phyloP scores from a whole-genome alignment of 345 rosid species.

The Brassica incana region DNA sequence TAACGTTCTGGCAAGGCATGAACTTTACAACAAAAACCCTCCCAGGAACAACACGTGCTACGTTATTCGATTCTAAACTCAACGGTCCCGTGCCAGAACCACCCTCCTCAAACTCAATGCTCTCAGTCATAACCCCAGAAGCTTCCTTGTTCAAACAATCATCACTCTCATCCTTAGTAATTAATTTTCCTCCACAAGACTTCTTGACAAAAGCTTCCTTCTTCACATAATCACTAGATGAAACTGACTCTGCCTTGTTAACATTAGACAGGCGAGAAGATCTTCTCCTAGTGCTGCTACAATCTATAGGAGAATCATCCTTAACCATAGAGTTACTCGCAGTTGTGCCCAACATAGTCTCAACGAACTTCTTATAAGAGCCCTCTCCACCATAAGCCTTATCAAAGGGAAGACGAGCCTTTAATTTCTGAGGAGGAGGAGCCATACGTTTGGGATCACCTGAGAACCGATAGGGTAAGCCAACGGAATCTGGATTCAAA shows the following conservation, averaged over 20 bases:
- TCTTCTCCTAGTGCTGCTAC: background rate
- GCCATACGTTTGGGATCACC: conserved; percentile 18
- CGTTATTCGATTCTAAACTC: conserved; percentile 54
- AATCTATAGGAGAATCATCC: background rate
- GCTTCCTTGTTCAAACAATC: background rate
- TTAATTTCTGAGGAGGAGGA: background rate
- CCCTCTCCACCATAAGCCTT: conserved; percentile 40
- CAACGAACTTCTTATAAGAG: conserved; percentile 41
- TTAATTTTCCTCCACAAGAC: too few species aligned
- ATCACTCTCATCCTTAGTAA: conserved; percentile 21
- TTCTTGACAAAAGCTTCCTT: too few species aligned
- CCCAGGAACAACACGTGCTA: conserved; percentile 66
- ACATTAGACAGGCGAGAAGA: background rate
- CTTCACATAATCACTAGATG: too few species aligned
- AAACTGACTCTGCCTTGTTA: background rate
- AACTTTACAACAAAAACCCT: conserved; percentile 58
- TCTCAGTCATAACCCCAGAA: conserved; percentile 29
- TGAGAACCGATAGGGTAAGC: conserved; percentile 34
- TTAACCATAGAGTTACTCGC: conserved; percentile 25
- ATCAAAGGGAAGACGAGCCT: conserved; percentile 42
- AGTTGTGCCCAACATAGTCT: conserved; percentile 31
- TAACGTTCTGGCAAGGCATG: conserved; percentile 56
- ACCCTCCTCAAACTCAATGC: conserved; percentile 33
- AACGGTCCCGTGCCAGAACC: conserved; percentile 36
- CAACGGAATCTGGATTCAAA: conserved; percentile 57